Conservation (phyloP, 352 stramenopile genomes). For the Globisporangium carolinianum region DNA sequence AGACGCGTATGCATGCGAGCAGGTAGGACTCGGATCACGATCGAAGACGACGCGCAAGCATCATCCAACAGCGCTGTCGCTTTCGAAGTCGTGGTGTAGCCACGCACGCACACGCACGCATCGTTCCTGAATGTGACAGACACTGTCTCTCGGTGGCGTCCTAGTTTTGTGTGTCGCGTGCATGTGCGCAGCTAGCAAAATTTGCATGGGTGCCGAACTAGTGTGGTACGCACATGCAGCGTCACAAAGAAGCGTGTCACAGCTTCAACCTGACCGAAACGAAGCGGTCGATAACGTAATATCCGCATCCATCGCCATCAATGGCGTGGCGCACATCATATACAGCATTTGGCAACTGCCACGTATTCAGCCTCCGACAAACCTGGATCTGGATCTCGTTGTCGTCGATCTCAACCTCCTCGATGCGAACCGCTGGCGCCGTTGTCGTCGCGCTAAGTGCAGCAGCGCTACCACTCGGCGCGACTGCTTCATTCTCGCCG, state of each 20-base stretch:
- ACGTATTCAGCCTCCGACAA: too few relatives aligned
- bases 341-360: too few relatives aligned
- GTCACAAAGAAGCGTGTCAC: neutral
- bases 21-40: too few relatives aligned
- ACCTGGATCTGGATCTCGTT: too few relatives aligned
- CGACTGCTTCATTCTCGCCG: slow-evolving; percentile 7
- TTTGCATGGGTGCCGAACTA: neutral
- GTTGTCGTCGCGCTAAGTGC: neutral
- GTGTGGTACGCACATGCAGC: neutral
- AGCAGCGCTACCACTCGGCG: neutral
- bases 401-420: neutral
- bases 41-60: too few relatives aligned
- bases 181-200: neutral
- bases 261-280: neutral
- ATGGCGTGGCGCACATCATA: neutral
- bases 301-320: neutral
- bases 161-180: neutral
- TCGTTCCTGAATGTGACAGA: too few relatives aligned
- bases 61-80: too few relatives aligned
- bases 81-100: too few relatives aligned
- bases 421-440: neutral
- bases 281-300: neutral
- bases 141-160: neutral
- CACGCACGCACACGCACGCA: too few relatives aligned
- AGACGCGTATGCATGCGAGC: too few relatives aligned